Evolutionary conservation across 192 early-diverging fungal genomes (phyloP).

Genomic region (Coemansia sp.): DNA sequence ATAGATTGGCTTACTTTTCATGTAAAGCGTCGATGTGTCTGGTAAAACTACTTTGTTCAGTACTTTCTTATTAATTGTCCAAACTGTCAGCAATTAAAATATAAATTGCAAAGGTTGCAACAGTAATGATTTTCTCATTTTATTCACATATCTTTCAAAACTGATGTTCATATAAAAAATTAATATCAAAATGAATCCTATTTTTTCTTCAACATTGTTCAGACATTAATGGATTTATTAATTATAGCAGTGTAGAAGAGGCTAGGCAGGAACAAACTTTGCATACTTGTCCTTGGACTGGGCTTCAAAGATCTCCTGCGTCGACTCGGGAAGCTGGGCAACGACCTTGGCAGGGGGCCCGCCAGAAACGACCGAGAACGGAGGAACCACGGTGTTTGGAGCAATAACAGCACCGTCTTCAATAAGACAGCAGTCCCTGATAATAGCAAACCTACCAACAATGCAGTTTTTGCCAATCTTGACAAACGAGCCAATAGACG

Average conservation of each 20-base stretch:
- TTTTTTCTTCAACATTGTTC: neutral
- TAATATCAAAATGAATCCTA: neutral
- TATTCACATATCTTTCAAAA: too few relatives aligned
- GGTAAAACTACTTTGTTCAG: too few relatives aligned
- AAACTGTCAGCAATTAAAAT: too few relatives aligned
- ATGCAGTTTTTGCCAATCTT: conserved; percentile 92
- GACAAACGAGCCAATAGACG: conserved; percentile 87
- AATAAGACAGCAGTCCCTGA: conserved; percentile 91
- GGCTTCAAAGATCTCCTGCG: conserved; percentile 76
- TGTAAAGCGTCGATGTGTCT: too few relatives aligned
- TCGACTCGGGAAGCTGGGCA: conserved; percentile 87
- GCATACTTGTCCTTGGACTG: conserved; percentile 74
- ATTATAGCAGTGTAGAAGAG: neutral
- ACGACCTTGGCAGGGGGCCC: conserved; percentile 70
- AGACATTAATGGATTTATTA: neutral
- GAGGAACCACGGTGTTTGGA: conserved; percentile 87
- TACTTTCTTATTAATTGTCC: too few relatives aligned
- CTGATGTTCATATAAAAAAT: neutral
- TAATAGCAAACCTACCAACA: conserved; percentile 92
- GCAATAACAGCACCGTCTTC: conserved; percentile 90
- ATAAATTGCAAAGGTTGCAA: too few relatives aligned
- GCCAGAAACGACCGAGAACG: conserved; percentile 87
- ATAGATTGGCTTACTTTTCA: too few relatives aligned
- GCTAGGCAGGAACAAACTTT: conserved; percentile 59
- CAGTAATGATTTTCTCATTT: too few relatives aligned